Percentiles rank a stretch among this genome's conserved stretches.
Evolutionary conservation across 1,139 yeast genomes (phyloP).

Genomic region (Taiozyma sp.): DNA sequence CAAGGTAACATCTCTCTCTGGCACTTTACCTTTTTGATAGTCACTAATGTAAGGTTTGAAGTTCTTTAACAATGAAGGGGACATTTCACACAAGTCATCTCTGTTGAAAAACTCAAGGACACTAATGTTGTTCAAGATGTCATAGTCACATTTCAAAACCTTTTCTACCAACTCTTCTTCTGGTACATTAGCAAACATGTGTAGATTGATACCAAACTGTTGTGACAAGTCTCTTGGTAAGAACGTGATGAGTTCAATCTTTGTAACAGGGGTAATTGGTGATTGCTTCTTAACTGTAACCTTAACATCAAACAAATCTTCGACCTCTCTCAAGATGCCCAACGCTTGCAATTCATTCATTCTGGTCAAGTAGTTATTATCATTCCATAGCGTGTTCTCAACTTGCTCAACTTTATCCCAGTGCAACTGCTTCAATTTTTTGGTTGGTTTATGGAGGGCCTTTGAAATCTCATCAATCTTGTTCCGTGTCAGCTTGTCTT

Average conservation of each 20-base stretch:
- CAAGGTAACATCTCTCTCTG: conserved; percentile 55
- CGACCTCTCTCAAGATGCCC: conserved; percentile 80
- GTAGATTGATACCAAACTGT: conserved; percentile 90
- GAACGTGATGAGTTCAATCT: conserved; percentile 49
- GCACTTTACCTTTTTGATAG: conserved; percentile 34
- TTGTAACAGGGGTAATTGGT: conserved; percentile 25
- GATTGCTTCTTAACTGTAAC: conserved; percentile 28
- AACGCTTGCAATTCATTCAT: conserved; percentile 53
- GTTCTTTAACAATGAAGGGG: conserved; percentile 59
- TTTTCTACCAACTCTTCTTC: conserved; percentile 63
- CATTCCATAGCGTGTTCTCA: conserved; percentile 81
- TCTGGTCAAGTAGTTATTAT: conserved; percentile 32
- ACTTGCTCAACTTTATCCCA: conserved; percentile 82
- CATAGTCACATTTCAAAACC: conserved; percentile 69
- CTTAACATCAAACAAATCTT: conserved; percentile 58
- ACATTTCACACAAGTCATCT: conserved; percentile 68
- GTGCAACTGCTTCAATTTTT: conserved; percentile 84
- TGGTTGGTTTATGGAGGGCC: conserved; percentile 43
- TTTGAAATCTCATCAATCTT: conserved; percentile 13
- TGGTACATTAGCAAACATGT: conserved; percentile 60
- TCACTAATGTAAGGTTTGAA: conserved; percentile 70
- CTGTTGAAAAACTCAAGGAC: conserved; percentile 79
- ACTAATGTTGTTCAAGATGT: conserved; percentile 61
- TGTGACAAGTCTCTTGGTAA: conserved; percentile 80
- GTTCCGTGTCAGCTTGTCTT: conserved; percentile 1